These are phyloP conservation scores for Leptomonas seymouri DNA, from an alignment of 208 protist species.

Conservation along the genomic window DNA sequence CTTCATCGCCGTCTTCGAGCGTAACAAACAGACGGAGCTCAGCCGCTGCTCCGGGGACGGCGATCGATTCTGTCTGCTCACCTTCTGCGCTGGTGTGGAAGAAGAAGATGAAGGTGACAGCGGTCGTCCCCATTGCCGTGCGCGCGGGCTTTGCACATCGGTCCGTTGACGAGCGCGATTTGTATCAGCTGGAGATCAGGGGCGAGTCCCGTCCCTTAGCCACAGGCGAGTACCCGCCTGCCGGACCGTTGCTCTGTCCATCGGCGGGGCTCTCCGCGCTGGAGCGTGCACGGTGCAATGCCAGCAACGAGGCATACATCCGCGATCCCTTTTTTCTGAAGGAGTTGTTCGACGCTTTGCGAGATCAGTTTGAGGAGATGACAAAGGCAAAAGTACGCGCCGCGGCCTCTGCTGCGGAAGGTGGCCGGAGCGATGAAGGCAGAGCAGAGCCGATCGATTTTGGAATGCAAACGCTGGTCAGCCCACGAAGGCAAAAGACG, in stretches of 20 bases:
- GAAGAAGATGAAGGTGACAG: constrained; percentile 58
- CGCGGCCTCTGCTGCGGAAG: constrained; percentile 8
- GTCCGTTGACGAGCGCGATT: constrained; percentile 47
- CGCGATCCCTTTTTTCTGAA: constrained; percentile 58
- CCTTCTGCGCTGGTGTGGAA: constrained; percentile 33
- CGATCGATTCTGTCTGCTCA: background rate
- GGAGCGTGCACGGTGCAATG: constrained; percentile 17
- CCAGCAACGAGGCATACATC: constrained; percentile 52
- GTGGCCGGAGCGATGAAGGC: background rate
- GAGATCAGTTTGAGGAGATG: constrained; percentile 55
- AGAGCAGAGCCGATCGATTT: background rate
- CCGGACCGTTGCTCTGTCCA: constrained; percentile 57
- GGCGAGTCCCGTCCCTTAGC: constrained; percentile 48
- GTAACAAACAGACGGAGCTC: background rate
- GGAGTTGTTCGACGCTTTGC: constrained; percentile 61
- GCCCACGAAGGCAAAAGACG: constrained; percentile 1
- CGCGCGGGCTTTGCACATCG: constrained; percentile 27
- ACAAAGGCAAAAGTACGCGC: constrained; percentile 8
- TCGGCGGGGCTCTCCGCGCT: constrained; percentile 19
- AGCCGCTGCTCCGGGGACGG: background rate
- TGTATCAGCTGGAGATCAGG: constrained; percentile 57
- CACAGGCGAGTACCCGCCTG: constrained; percentile 45
- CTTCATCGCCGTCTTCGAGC: background rate
- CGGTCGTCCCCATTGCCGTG: constrained; percentile 34
- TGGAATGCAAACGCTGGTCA: constrained; percentile 16